A percentile compares a stretch with the other conserved stretches of the same genome.
Conservation (phyloP, 495 filamentous ascomycete genomes). For the Penicillium subrubescens region DNA sequence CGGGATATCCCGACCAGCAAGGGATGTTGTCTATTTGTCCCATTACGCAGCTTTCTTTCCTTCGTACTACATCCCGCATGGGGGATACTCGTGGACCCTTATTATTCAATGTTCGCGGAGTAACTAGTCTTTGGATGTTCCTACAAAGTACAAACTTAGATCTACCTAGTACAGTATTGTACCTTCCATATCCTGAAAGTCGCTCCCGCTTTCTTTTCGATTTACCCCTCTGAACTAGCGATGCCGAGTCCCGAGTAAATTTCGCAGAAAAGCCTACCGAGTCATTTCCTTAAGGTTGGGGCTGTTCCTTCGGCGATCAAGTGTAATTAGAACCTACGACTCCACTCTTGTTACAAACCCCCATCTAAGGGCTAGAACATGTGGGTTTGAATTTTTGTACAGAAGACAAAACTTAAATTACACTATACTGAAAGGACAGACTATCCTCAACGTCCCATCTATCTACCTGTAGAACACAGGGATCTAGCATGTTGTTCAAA, state of each 20-base stretch:
- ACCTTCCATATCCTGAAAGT: not conserved
- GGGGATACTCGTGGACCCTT: not conserved
- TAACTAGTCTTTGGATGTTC: not conserved
- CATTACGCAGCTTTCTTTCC: slow-evolving; percentile 20
- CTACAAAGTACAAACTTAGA: not conserved
- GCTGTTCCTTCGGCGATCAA: slow-evolving; percentile 11
- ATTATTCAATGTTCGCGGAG: not conserved
- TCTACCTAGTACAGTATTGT: not conserved
- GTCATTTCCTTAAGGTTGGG: slow-evolving; percentile 23
- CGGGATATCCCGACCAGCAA: slow-evolving; percentile 18
- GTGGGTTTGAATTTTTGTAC: not conserved
- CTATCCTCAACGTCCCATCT: not conserved
- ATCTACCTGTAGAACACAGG: not conserved
- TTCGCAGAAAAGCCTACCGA: not conserved
- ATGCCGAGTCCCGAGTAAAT: slow-evolving; percentile 5
- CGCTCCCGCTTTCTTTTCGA: not conserved
- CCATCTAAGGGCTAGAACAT: not conserved
- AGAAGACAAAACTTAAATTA: not conserved
- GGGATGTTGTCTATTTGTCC: slow-evolving; percentile 18
- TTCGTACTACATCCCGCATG: slow-evolving; percentile 1
- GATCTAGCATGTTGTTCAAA: not conserved
- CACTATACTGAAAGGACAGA: not conserved
- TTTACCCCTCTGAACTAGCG: not conserved
- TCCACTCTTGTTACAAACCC: not conserved
- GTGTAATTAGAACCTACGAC: not conserved